Evolutionary conservation across 768 basidiomycete species (phyloP).

Genomic region (Calocybe gangraenosa): DNA sequence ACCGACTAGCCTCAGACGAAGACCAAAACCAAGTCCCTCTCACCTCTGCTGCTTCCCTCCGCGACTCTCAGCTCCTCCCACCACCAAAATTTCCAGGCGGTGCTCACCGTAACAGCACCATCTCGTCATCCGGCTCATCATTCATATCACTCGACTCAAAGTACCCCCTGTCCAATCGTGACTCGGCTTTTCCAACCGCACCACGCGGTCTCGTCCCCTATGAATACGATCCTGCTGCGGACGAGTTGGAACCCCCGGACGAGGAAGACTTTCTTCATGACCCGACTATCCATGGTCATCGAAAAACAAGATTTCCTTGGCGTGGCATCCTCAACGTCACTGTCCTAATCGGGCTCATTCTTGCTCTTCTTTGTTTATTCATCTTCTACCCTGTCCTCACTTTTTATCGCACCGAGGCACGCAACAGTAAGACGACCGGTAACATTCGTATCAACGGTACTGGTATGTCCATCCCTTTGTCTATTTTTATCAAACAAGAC

Average conservation of each 20-base stretch:
- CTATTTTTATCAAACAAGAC: background rate
- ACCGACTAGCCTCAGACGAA: conserved; percentile 20
- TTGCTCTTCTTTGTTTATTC: conserved; percentile 66
- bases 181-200: conserved; percentile 18
- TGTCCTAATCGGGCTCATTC: conserved; percentile 58
- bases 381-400: conserved; percentile 70
- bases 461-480: conserved; percentile 17
- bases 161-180: conserved; percentile 11
- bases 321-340: conserved; percentile 58
- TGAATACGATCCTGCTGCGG: conserved; percentile 62
- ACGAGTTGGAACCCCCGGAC: conserved; percentile 52
- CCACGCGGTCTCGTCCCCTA: conserved; percentile 55
- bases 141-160: conserved; percentile 18
- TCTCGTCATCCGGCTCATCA: conserved; percentile 14
- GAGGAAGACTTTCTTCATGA: conserved; percentile 80
- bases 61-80: conserved; percentile 10
- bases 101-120: conserved; percentile 12
- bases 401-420: conserved; percentile 36
- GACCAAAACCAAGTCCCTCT: conserved; percentile 2
- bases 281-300: conserved; percentile 37
- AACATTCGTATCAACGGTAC: conserved; percentile 63
- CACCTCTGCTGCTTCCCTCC: background rate
- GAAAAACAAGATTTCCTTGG: conserved; percentile 34
- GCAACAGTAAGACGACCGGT: conserved; percentile 45
- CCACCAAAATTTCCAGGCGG: conserved; percentile 14